Evolutionary conservation across 805 yeast genomes (phyloP).

Genomic region (Candida tammaniensis): DNA sequence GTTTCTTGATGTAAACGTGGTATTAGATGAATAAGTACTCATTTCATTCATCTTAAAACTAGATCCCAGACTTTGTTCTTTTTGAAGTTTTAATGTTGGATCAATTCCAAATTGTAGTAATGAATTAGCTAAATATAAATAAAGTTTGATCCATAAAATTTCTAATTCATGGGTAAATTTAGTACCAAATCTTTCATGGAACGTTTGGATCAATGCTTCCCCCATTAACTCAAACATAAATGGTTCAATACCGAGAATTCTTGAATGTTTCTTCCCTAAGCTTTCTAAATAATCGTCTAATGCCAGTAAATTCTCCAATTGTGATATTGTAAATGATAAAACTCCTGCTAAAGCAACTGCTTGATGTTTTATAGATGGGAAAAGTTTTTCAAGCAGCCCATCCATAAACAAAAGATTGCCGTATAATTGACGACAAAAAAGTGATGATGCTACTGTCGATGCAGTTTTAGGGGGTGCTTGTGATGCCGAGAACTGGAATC

Average conservation of each 20-base stretch:
- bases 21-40: too few species aligned
- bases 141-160: slow-evolving; percentile 68
- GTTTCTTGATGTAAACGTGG: too few species aligned
- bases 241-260: slow-evolving; percentile 72
- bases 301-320: slow-evolving; percentile 55
- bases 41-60: too few species aligned
- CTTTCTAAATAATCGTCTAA: slow-evolving; percentile 59
- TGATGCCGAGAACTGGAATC: slow-evolving; percentile 26
- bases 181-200: slow-evolving; percentile 57
- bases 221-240: slow-evolving; percentile 72
- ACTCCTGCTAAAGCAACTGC: slow-evolving; percentile 81
- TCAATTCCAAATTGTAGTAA: slow-evolving; percentile 60
- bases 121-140: slow-evolving; percentile 65
- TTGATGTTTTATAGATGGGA: slow-evolving; percentile 76
- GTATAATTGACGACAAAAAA: slow-evolving; percentile 77
- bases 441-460: slow-evolving; percentile 37
- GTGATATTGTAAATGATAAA: slow-evolving; percentile 61
- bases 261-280: slow-evolving; percentile 71
- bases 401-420: slow-evolving; percentile 62
- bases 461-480: slow-evolving; percentile 11
- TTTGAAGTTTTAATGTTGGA: slow-evolving; percentile 32
- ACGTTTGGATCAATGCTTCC: slow-evolving; percentile 63
- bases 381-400: slow-evolving; percentile 58
- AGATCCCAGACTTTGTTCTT: slow-evolving; percentile 4
- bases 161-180: slow-evolving; percentile 60